Conservation (phyloP, 192 early-diverging fungal genomes). For the Umbelopsis sp. region DNA sequence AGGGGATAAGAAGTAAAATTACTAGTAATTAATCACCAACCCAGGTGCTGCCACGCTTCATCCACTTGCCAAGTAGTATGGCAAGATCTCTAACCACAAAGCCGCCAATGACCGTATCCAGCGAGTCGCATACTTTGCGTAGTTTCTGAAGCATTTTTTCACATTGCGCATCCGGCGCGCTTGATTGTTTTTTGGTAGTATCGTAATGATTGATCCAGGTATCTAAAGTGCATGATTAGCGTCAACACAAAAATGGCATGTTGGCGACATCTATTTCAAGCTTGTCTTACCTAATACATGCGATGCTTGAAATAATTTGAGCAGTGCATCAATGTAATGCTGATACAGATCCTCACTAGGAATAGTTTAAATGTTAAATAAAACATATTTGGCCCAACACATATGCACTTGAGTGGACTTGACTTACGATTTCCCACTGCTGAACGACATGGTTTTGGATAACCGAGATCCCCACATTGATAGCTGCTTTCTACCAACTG, state of each 20-base stretch:
- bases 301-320: conserved; percentile 31
- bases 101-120: conserved; percentile 34
- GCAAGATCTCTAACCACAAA: conserved; percentile 40
- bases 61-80: conserved; percentile 42
- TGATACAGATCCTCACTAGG: conserved; percentile 39
- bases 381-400: not conserved
- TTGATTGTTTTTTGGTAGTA: not conserved
- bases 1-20: not conserved
- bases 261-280: not conserved
- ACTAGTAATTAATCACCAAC: conserved; percentile 34
- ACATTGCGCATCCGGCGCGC: conserved; percentile 19
- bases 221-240: conserved; percentile 18
- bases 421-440: conserved; percentile 5
- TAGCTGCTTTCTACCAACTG: conserved; percentile 3
- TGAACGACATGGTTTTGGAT: conserved; percentile 1
- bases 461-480: conserved; percentile 1
- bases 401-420: not conserved
- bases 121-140: conserved; percentile 26
- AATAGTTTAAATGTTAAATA: not conserved
- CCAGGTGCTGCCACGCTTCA: conserved; percentile 42
- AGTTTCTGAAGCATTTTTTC: conserved; percentile 26
- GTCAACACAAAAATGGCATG: not conserved
- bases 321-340: conserved; percentile 37
- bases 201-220: conserved; percentile 37
- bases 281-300: conserved; percentile 36